Evolutionary conservation across 345 rosid genomes (phyloP).

Genomic region (Xanthoceras sorbifolium): DNA sequence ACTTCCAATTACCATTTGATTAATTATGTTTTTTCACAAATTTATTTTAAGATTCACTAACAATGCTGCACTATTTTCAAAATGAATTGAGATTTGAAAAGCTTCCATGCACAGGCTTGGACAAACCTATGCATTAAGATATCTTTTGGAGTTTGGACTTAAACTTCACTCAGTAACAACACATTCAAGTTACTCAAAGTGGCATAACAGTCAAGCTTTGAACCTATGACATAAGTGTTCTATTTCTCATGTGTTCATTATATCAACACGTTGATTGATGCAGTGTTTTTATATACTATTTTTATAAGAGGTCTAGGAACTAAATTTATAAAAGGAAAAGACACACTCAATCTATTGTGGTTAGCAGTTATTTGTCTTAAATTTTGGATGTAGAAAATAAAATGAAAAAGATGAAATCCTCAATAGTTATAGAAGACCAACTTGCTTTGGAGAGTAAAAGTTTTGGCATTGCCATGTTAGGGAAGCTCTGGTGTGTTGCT

Average conservation of each 20-base stretch:
- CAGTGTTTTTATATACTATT: neutral
- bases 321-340: neutral
- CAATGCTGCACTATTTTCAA: too few relatives aligned
- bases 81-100: too few relatives aligned
- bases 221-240: neutral
- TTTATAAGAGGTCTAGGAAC: neutral
- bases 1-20: too few relatives aligned
- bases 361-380: too few relatives aligned
- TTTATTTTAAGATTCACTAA: too few relatives aligned
- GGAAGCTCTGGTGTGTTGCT: neutral
- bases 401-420: too few relatives aligned
- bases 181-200: neutral
- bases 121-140: neutral
- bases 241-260: neutral
- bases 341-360: too few relatives aligned
- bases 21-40: too few relatives aligned
- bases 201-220: neutral
- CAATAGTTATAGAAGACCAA: too few relatives aligned
- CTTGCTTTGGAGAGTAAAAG: too few relatives aligned
- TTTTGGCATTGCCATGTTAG: neutral
- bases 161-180: neutral
- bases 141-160: neutral
- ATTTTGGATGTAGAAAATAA: too few relatives aligned
- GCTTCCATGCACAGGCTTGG: too few relatives aligned
- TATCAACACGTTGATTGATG: neutral